Evolutionary conservation across 805 yeast genomes (phyloP).

Genomic region (Suhomyces tanzawaensis): DNA sequence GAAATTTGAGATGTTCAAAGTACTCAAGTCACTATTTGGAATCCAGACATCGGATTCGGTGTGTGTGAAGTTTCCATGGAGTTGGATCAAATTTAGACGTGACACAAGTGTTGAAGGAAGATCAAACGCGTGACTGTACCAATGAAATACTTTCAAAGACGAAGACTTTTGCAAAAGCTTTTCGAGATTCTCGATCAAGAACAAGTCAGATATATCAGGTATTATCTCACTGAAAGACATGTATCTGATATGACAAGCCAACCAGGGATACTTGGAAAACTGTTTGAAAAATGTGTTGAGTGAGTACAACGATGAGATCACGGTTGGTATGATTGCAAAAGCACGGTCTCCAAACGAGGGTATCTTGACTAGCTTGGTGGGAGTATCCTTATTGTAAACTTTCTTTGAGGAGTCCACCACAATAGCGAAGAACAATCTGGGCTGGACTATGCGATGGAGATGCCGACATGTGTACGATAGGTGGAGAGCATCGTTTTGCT

Average conservation of each 20-base stretch:
- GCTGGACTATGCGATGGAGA: conserved; percentile 5
- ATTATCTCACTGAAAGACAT: conserved; percentile 7
- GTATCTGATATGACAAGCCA: conserved; percentile 3
- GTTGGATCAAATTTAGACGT: not conserved
- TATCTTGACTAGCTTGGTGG: not conserved
- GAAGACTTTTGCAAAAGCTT: conserved; percentile 6
- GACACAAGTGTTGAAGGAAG: conserved; percentile 1
- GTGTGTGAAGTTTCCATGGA: conserved; percentile 6
- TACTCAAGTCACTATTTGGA: not conserved
- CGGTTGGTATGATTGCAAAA: conserved; percentile 1
- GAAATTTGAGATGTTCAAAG: conserved; percentile 4
- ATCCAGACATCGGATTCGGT: not conserved
- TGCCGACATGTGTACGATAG: conserved; percentile 8
- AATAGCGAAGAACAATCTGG: conserved; percentile 8
- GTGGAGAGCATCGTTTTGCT: conserved; percentile 11
- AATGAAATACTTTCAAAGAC: conserved; percentile 7
- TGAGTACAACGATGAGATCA: conserved; percentile 11
- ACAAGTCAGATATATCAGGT: conserved; percentile 12
- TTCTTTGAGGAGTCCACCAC: conserved; percentile 11
- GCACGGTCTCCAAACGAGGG: not conserved
- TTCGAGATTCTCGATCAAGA: conserved; percentile 5
- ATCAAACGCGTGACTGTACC: conserved; percentile 5
- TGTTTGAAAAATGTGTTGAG: conserved; percentile 12
- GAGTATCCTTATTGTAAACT: conserved; percentile 3
- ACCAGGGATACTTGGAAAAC: not conserved